These are phyloP conservation scores for Wickerhamiella lipophila DNA, from an alignment of 805 yeast genomes.

Conservation along the genomic window DNA sequence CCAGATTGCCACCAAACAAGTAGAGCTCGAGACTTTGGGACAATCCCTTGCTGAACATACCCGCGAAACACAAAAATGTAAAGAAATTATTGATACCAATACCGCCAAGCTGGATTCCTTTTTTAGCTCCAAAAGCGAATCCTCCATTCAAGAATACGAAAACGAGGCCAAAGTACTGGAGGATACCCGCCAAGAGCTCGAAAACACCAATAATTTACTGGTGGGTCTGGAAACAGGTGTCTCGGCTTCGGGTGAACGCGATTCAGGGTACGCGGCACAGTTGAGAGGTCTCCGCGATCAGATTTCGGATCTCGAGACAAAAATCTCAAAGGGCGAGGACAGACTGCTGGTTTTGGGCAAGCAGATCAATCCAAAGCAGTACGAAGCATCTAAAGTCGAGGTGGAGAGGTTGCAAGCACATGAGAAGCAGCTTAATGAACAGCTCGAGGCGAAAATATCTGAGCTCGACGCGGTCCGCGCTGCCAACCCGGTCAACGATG, in stretches of 20 bases:
- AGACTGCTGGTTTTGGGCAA: not conserved
- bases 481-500: not conserved
- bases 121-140: not conserved
- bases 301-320: slow-evolving; percentile 9
- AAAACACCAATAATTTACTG: not conserved
- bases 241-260: slow-evolving; percentile 19
- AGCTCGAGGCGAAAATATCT: not conserved
- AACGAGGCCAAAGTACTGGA: not conserved
- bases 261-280: slow-evolving; percentile 21
- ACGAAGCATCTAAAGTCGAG: not conserved
- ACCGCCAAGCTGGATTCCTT: not conserved
- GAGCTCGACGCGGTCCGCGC: not conserved
- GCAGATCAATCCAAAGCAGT: not conserved
- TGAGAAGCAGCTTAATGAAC: not conserved
- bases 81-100: not conserved
- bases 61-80: not conserved
- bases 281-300: slow-evolving; percentile 16
- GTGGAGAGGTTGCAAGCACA: not conserved
- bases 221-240: slow-evolving; percentile 19
- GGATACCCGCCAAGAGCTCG: not conserved
- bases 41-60: not conserved
- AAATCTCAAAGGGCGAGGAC: slow-evolving; percentile 2
- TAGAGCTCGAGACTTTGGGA: not conserved
- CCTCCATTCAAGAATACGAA: not conserved
- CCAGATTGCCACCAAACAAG: not conserved